Conservation (phyloP, 768 basidiomycete species). For the Panus rudis region DNA sequence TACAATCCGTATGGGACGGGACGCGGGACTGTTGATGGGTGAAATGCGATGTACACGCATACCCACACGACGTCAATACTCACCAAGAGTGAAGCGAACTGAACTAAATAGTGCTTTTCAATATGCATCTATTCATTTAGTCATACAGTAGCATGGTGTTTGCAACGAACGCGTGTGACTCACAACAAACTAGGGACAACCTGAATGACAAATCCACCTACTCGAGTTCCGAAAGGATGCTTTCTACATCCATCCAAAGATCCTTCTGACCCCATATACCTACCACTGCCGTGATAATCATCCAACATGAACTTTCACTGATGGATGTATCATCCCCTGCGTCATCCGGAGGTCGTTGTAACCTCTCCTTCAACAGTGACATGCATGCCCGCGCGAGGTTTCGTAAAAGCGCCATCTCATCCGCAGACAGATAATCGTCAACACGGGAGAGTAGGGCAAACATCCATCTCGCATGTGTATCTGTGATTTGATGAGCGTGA, state of each 20-base stretch:
- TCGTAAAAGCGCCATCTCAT: conserved; percentile 73
- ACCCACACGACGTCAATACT: too few relatives aligned
- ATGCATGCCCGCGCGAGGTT: conserved; percentile 69
- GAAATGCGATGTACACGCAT: too few relatives aligned
- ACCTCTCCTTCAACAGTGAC: conserved; percentile 15
- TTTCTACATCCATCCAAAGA: conserved; percentile 71
- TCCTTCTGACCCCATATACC: conserved; percentile 76
- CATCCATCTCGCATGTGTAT: conserved; percentile 69
- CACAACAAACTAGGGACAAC: too few relatives aligned
- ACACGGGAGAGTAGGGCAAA: conserved; percentile 65
- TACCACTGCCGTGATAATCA: conserved; percentile 57
- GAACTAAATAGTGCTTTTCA: too few relatives aligned
- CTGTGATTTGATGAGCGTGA: conserved; percentile 36
- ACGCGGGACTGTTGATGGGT: too few relatives aligned
- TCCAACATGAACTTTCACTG: conserved; percentile 57
- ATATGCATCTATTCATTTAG: not conserved
- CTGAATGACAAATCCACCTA: too few relatives aligned
- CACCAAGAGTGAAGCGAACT: too few relatives aligned
- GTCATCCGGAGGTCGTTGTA: conserved; percentile 4
- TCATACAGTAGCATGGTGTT: not conserved
- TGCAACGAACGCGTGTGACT: not conserved
- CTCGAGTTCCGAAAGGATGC: conserved; percentile 29
- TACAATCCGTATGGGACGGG: too few relatives aligned
- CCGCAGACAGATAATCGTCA: conserved; percentile 62
- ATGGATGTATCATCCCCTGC: conserved; percentile 17